phyloP scores from a whole-genome alignment of 2,329 filamentous ascomycete species.

The Tolypocladium inflatum region DNA sequence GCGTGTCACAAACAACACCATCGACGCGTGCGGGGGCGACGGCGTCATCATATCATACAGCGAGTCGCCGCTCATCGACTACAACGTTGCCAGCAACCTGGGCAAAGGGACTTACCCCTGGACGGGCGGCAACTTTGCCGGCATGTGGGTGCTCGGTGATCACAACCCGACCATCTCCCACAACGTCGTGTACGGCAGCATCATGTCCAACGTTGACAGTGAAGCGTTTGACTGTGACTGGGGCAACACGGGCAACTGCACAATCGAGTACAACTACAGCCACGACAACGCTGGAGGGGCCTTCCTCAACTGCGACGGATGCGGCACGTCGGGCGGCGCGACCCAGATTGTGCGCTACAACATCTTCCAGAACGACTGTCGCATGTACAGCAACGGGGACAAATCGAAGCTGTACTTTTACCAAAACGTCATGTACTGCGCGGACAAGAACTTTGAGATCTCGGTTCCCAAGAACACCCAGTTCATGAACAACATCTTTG shows the following conservation, averaged over 20 bases:
- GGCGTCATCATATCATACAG: constrained; percentile 13
- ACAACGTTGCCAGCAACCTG: constrained; percentile 11
- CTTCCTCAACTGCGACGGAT: constrained; percentile 16
- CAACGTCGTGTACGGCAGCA: constrained; percentile 14
- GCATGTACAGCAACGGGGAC: constrained; percentile 13
- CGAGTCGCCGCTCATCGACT: constrained; percentile 10
- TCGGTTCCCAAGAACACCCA: constrained; percentile 8
- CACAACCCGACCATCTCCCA: constrained; percentile 10
- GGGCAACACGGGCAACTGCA: constrained; percentile 15
- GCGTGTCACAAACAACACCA: constrained; percentile 10
- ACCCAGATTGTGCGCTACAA: constrained; percentile 15
- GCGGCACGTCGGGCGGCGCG: constrained; percentile 12
- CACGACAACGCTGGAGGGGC: constrained; percentile 16
- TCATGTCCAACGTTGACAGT: constrained; percentile 13
- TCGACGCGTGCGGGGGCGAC: constrained; percentile 13
- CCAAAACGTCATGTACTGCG: constrained; percentile 15
- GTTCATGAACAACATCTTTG: constrained; percentile 16
- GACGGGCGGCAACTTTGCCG: constrained; percentile 15
- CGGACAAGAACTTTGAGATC: constrained; percentile 10
- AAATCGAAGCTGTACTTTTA: constrained; percentile 12
- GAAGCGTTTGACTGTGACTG: constrained; percentile 16
- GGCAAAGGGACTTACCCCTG: constrained; percentile 14
- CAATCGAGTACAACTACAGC: constrained; percentile 16
- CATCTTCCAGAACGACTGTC: constrained; percentile 15
- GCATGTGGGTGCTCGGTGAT: constrained; percentile 15